phyloP scores from a whole-genome alignment of 1,284 basidiomycete genomes.

The Uromyces viciae-fabae region DNA sequence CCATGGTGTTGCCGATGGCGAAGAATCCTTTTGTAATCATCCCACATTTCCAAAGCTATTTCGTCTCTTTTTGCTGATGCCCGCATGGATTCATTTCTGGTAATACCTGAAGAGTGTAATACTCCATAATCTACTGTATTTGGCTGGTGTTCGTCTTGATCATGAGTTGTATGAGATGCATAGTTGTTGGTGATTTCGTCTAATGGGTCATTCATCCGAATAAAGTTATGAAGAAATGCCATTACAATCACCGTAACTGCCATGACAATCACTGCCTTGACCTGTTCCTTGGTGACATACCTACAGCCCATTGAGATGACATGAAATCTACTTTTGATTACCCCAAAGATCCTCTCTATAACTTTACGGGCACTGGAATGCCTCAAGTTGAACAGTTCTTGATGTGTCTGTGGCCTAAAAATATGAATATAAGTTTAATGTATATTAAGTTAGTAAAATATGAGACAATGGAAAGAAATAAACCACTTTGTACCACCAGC shows the following conservation, averaged over 20 bases:
- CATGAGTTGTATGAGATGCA: no score
- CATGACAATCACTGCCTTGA: constrained; percentile 4
- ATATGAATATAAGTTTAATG: no score
- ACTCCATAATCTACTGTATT: not conserved
- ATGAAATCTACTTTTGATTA: constrained; percentile 29
- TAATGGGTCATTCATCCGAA: not conserved
- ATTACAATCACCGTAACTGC: no score
- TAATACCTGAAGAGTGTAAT: not conserved
- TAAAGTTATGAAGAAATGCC: constrained; percentile 8
- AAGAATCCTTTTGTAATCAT: constrained; percentile 1
- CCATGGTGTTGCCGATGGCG: not conserved
- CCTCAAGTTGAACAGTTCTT: constrained; percentile 46
- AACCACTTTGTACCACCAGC: not conserved
- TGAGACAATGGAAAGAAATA: no score
- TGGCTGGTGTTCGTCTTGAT: no score
- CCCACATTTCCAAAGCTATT: constrained; percentile 9
- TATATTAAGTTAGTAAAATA: no score
- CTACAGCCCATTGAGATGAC: not conserved
- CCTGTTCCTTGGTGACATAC: not conserved
- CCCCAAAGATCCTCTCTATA: constrained; percentile 45
- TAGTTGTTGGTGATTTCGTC: not conserved
- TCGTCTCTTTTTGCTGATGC: not conserved
- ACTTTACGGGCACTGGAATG: constrained; percentile 46
- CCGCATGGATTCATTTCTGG: not conserved
- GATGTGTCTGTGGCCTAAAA: constrained; percentile 38